phyloP scores from a whole-genome alignment of 2,329 filamentous ascomycete genomes.

The Aspergillus hortae region DNA sequence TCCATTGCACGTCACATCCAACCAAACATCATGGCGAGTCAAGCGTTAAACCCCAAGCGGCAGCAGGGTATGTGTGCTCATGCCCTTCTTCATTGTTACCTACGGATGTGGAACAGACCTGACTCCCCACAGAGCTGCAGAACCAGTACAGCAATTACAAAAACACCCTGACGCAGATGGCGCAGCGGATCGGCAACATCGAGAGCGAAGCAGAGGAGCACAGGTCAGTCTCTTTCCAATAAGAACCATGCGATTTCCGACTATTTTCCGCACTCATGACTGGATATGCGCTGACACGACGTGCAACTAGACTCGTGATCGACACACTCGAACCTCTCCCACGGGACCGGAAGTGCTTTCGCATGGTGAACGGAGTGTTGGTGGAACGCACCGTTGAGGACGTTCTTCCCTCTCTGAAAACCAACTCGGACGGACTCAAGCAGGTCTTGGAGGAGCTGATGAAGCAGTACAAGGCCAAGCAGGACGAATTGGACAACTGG shows the following conservation, averaged over 20 bases:
- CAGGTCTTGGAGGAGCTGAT: conserved; percentile 92
- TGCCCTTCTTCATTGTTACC: neutral
- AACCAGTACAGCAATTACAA: conserved; percentile 55
- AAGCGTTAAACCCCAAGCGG: conserved; percentile 40
- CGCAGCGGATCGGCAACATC: conserved; percentile 94
- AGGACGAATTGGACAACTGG: conserved; percentile 95
- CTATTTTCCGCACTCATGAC: neutral
- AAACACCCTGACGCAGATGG: conserved; percentile 79
- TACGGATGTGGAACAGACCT: neutral
- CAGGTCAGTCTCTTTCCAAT: conserved; percentile 62
- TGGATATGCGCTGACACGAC: conserved; percentile 14
- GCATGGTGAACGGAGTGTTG: conserved; percentile 95
- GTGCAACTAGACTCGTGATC: conserved; percentile 70
- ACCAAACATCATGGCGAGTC: conserved; percentile 34
- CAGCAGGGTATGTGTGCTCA: conserved; percentile 41
- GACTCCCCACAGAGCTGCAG: conserved; percentile 43
- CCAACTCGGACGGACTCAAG: conserved; percentile 88
- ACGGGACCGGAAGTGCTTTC: conserved; percentile 90
- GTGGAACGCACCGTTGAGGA: conserved; percentile 93
- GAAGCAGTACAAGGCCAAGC: conserved; percentile 93
- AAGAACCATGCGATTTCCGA: neutral
- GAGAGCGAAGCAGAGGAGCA: conserved; percentile 97
- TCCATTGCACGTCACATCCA: neutral
- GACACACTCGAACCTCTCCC: conserved; percentile 84
- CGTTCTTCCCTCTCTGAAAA: conserved; percentile 84